phyloP scores from a whole-genome alignment of 805 yeast species.

The Metschnikowia kofuensis region DNA sequence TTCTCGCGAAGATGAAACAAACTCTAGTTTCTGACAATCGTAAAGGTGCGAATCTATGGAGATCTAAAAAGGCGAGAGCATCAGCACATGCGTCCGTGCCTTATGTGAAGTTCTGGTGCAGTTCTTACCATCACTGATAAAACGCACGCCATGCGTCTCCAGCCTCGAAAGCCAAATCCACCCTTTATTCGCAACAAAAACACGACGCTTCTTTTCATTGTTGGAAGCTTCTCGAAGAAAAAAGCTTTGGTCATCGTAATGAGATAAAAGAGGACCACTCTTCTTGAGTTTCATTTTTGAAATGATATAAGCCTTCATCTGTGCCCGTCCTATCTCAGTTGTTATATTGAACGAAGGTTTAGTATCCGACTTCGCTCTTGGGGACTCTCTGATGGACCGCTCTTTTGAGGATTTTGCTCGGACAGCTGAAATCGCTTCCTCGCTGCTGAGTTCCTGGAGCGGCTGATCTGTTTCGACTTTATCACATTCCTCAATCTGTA shows the following conservation, averaged over 20 bases:
- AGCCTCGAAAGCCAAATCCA: conserved; percentile 12
- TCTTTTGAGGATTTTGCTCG: too few species aligned
- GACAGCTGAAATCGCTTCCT: too few species aligned
- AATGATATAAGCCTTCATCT: conserved; percentile 10
- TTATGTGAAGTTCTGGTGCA: too few species aligned
- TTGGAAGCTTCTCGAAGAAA: conserved; percentile 1
- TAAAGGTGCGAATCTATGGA: too few species aligned
- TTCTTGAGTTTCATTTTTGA: conserved; percentile 6
- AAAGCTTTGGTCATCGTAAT: background rate
- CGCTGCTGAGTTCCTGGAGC: too few species aligned
- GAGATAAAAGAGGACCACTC: background rate
- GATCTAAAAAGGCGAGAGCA: too few species aligned
- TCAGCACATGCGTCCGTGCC: too few species aligned
- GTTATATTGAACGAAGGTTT: conserved; percentile 13
- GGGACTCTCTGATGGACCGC: background rate
- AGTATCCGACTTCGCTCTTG: background rate
- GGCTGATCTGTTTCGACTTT: too few species aligned
- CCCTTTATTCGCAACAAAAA: conserved; percentile 12
- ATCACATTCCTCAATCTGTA: too few species aligned
- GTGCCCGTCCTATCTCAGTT: conserved; percentile 13
- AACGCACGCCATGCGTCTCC: conserved; percentile 4
- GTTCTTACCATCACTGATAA: background rate
- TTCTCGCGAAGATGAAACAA: too few species aligned
- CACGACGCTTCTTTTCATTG: conserved; percentile 6
- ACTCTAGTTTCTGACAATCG: too few species aligned